Evolutionary conservation across 306 rosid species (phyloP), one percentile per base, ranked within the genome.

Genomic region (Prosopis cineraria): DNA sequence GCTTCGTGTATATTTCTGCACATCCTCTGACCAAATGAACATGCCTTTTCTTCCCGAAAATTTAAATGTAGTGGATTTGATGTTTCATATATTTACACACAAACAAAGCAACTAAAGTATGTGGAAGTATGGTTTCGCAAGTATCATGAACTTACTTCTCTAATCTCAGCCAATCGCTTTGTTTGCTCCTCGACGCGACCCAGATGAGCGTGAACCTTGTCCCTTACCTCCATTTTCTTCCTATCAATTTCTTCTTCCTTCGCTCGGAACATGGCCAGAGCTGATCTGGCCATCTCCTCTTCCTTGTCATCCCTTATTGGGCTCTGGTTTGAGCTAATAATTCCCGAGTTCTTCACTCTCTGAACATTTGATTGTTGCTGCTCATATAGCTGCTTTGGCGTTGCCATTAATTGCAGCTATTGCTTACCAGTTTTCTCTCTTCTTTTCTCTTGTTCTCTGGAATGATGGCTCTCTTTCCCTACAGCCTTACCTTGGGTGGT

Each of bases 241-340:
- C 82, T 91, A 88, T 93, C 98, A 39, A 95, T 93, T 84, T 95
- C 99, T 78, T 95, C 99, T 82, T 95, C 98, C 84, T 91, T 95
- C 3, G 84, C 96, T 12, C 79, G 56, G 79, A 91, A 93, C 89
- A 87, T 64, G 27, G 91, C 92, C 62, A 91, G 45, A 12, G 94
- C 97, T 63, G 97, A 95, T 79, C 88, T 82, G 31, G 97, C 85
- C 84, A 92, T 86, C 78, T 95, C 98, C 63, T 95, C 98, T 45
- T 92, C 99, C 56, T 80, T 84, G 50, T 91, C 95, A 43, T 90
- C 96, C 40, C 55, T 74, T 44, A 75, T 24, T 11, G 98, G 98
- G 75, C 94, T 91, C 45, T 79, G 91, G 40, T 78, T 84, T 56
- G 75, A 47, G 76, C 78, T 56, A n/a, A 89, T 43, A 50, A 85